Percentiles rank a stretch among this genome's conserved stretches.
Conservation (phyloP, 768 basidiomycete genomes). For the Hydnomerulius pinastri region DNA sequence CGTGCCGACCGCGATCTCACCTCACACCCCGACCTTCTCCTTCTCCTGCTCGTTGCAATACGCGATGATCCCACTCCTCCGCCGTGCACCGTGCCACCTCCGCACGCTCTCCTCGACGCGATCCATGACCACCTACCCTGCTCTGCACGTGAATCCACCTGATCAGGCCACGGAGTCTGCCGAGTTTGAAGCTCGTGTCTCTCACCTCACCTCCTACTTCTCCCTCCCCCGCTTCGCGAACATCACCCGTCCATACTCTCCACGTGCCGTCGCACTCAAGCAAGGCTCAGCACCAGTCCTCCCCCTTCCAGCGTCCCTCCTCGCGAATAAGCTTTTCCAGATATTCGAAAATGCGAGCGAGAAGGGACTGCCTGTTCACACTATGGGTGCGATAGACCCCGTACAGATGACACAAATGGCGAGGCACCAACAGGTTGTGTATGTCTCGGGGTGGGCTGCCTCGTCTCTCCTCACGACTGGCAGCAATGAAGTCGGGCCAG, state of each 20-base stretch:
- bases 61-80: constrained; percentile 24
- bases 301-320: constrained; percentile 73
- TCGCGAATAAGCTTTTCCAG: constrained; percentile 83
- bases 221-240: constrained; percentile 67
- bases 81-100: constrained; percentile 30
- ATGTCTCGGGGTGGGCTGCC: constrained; percentile 92
- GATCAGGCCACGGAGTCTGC: constrained; percentile 56
- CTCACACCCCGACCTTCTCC: neutral
- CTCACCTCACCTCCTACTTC: constrained; percentile 73
- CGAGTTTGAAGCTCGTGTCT: constrained; percentile 61
- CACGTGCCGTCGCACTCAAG: constrained; percentile 81
- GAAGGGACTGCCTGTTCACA: constrained; percentile 74
- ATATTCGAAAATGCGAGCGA: constrained; percentile 63
- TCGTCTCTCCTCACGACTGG: constrained; percentile 87
- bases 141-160: constrained; percentile 58
- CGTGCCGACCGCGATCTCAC: too few species aligned
- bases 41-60: constrained; percentile 40
- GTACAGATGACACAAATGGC: constrained; percentile 97
- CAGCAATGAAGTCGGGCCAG: constrained; percentile 90
- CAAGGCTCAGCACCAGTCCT: constrained; percentile 84
- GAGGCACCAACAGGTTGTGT: constrained; percentile 79
- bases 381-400: constrained; percentile 92
- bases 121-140: constrained; percentile 42
- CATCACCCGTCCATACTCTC: constrained; percentile 78
- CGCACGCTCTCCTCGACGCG: constrained; percentile 32